A percentile compares a stretch with the other conserved stretches of the same genome.
Conservation (phyloP, 257 asterid species). For the Solanum pennellii region DNA sequence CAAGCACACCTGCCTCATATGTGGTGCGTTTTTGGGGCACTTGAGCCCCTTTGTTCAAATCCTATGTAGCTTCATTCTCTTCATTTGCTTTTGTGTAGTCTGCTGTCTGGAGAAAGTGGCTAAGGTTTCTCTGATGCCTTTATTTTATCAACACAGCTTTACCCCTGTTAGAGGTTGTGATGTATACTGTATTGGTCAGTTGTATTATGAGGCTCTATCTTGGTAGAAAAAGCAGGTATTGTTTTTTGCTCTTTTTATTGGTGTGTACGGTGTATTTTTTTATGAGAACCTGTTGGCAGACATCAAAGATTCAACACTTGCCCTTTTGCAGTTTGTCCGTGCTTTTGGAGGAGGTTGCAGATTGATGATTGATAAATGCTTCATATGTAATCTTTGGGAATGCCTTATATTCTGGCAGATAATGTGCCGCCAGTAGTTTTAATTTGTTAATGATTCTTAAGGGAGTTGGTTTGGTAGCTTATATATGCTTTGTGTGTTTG, state of each 20-base stretch:
- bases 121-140: conserved; percentile 7
- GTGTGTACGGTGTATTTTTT: background rate
- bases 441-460: background rate
- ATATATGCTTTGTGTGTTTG: background rate
- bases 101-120: background rate
- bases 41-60: background rate
- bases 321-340: conserved; percentile 12
- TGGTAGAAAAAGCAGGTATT: conserved; percentile 12
- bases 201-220: background rate
- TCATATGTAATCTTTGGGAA: background rate
- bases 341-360: conserved; percentile 3
- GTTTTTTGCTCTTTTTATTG: background rate
- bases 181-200: background rate
- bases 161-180: background rate
- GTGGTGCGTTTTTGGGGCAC: conserved; percentile 1
- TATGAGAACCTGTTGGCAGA: background rate
- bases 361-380: background rate
- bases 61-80: background rate
- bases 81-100: background rate
- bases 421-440: background rate
- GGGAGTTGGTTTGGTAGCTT: background rate
- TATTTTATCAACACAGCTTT: conserved; percentile 6
- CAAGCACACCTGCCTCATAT: background rate
- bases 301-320: conserved; percentile 1
- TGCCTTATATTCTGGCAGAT: background rate